Percentiles rank a stretch among this genome's conserved stretches.
phyloP scores from a whole-genome alignment of 2,329 filamentous ascomycete species.

The Madurella fahalii region DNA sequence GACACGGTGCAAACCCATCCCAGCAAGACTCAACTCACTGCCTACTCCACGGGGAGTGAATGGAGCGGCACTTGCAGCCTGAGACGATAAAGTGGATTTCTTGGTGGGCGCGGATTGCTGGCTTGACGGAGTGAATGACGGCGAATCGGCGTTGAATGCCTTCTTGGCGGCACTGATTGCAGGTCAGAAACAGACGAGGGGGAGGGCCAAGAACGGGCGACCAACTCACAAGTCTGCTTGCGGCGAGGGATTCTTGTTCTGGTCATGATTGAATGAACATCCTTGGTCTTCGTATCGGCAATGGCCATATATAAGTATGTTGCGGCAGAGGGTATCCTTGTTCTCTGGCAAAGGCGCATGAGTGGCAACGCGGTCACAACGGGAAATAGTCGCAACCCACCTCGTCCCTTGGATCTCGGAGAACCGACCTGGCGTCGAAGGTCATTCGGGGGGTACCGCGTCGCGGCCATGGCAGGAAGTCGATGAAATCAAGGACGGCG shows the following conservation, averaged over 20 bases:
- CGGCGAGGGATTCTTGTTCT: conserved; percentile 52
- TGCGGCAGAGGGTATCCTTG: conserved; percentile 87
- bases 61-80: conserved; percentile 81
- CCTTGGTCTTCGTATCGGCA: conserved; percentile 89
- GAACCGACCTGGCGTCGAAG: conserved; percentile 52
- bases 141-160: conserved; percentile 89
- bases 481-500: conserved; percentile 22
- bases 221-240: conserved; percentile 49
- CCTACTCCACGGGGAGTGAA: conserved; percentile 68
- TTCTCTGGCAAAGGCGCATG: conserved; percentile 51
- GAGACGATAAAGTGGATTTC: conserved; percentile 77
- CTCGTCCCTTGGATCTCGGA: conserved; percentile 52
- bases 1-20: not conserved
- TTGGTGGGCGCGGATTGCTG: conserved; percentile 48
- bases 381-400: conserved; percentile 13
- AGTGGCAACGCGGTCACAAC: conserved; percentile 10
- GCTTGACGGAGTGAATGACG: conserved; percentile 78
- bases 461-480: conserved; percentile 40
- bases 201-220: not conserved
- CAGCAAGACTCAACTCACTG: conserved; percentile 30
- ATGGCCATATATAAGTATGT: conserved; percentile 88
- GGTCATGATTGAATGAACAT: conserved; percentile 87
- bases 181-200: conserved; percentile 25
- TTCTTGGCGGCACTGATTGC: conserved; percentile 56
- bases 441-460: conserved; percentile 44